These are phyloP conservation scores for Curvularia hawaiiensis DNA, from an alignment of 2,329 filamentous ascomycete species.

Conservation along the genomic window DNA sequence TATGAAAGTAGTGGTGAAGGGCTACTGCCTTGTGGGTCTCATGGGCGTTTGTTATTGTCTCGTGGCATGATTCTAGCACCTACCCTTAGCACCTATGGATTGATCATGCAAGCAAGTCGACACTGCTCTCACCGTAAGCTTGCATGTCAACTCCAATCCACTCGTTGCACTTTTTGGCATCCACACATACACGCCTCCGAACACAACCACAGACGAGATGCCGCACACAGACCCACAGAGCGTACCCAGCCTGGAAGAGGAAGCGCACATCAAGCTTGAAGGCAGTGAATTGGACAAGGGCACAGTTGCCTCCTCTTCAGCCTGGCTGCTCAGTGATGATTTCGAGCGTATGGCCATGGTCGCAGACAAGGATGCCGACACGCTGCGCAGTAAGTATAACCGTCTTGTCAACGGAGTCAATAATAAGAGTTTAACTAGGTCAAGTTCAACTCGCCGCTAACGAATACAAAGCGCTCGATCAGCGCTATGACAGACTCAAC, in stretches of 20 bases:
- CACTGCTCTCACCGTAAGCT: not conserved
- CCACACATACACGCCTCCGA: not conserved
- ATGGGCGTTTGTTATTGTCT: not conserved
- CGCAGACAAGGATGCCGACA: not conserved
- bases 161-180: not conserved
- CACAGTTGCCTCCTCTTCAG: conserved; percentile 5
- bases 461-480: conserved; percentile 17
- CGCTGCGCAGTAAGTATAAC: conserved; percentile 7
- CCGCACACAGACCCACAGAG: not conserved
- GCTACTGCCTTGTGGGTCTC: not conserved
- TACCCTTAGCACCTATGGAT: not conserved
- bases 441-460: conserved; percentile 16
- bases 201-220: not conserved
- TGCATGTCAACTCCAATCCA: not conserved
- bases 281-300: conserved; percentile 7
- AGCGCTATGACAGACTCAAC: conserved; percentile 16
- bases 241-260: not conserved
- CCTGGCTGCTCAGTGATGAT: conserved; percentile 10
- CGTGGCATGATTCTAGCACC: not conserved
- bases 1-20: not conserved
- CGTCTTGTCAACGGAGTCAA: not conserved
- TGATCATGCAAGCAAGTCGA: conserved; percentile 3
- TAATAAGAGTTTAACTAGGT: conserved; percentile 11
- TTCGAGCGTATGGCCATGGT: not conserved
- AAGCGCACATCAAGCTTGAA: conserved; percentile 1